Evolutionary conservation across 805 yeast genomes (phyloP).

Genomic region (Ogataea pini): DNA sequence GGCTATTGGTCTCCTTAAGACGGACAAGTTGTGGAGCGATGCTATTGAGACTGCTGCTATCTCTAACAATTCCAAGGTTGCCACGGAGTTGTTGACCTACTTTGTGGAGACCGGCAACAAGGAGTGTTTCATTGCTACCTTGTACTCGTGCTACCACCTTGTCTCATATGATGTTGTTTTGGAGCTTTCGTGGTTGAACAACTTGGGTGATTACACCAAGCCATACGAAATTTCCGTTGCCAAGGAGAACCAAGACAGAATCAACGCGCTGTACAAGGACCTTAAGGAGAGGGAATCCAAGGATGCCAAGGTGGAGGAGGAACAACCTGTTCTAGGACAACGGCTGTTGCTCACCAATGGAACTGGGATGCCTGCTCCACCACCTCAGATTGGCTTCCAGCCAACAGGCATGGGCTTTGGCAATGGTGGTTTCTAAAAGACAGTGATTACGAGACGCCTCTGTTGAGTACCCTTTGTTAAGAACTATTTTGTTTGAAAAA

Average conservation of each 20-base stretch:
- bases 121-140: constrained; percentile 89
- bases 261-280: constrained; percentile 67
- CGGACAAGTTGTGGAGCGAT: constrained; percentile 93
- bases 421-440: constrained; percentile 41
- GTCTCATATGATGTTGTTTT: constrained; percentile 80
- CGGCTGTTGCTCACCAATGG: constrained; percentile 86
- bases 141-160: constrained; percentile 81
- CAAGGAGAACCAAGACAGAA: constrained; percentile 71
- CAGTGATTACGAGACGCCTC: background rate
- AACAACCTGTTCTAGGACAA: constrained; percentile 53
- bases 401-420: constrained; percentile 76
- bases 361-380: constrained; percentile 43
- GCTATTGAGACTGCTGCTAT: constrained; percentile 89
- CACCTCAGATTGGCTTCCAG: constrained; percentile 55
- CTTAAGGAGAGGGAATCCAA: constrained; percentile 68
- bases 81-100: constrained; percentile 84
- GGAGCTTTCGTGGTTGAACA: constrained; percentile 90
- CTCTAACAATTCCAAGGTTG: constrained; percentile 76
- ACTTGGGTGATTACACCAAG: constrained; percentile 78
- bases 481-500: constrained; percentile 1
- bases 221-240: constrained; percentile 88
- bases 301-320: constrained; percentile 50
- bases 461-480: background rate
- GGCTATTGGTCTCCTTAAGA: constrained; percentile 83
- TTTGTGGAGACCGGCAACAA: constrained; percentile 96